These are phyloP conservation scores for Scorias spongiosa DNA, from an alignment of 2,329 filamentous ascomycete species.

Conservation along the genomic window DNA sequence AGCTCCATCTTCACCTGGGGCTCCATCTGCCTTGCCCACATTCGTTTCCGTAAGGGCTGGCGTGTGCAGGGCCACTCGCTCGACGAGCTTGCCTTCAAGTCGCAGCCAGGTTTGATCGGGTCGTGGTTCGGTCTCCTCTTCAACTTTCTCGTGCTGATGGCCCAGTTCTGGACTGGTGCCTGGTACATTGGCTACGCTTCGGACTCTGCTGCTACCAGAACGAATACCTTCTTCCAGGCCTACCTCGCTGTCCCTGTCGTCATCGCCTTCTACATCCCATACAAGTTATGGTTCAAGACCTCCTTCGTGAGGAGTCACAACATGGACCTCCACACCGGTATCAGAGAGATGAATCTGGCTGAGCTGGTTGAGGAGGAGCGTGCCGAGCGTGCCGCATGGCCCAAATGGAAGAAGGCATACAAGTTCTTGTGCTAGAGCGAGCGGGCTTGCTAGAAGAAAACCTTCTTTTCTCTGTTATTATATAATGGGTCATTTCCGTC, in stretches of 20 bases:
- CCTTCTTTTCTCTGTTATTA: not conserved
- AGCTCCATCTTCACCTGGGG: slow-evolving; percentile 67
- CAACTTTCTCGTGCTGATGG: slow-evolving; percentile 36
- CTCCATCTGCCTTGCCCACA: slow-evolving; percentile 78
- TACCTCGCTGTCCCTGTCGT: slow-evolving; percentile 22
- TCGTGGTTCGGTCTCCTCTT: slow-evolving; percentile 47
- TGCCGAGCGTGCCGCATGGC: slow-evolving; percentile 48
- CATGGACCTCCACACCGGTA: slow-evolving; percentile 78
- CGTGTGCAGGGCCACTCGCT: slow-evolving; percentile 44
- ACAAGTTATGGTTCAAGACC: slow-evolving; percentile 16
- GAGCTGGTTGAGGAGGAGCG: slow-evolving; percentile 66
- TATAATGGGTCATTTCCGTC: not conserved
- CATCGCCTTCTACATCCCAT: slow-evolving; percentile 17
- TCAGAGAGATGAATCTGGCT: slow-evolving; percentile 68
- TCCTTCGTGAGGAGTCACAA: slow-evolving; percentile 48
- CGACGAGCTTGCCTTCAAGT: slow-evolving; percentile 50
- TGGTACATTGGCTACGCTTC: slow-evolving; percentile 11
- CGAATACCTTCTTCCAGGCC: slow-evolving; percentile 13
- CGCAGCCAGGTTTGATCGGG: slow-evolving; percentile 44
- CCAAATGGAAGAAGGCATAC: slow-evolving; percentile 33
- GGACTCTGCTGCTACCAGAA: slow-evolving; percentile 6
- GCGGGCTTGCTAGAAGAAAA: slow-evolving; percentile 1
- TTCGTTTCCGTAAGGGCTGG: slow-evolving; percentile 79
- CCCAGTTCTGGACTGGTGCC: slow-evolving; percentile 21
- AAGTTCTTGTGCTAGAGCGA: slow-evolving; percentile 30